Evolutionary conservation across 2,329 filamentous ascomycete genomes (phyloP).

Genomic region (Dothideomycetes sp.): DNA sequence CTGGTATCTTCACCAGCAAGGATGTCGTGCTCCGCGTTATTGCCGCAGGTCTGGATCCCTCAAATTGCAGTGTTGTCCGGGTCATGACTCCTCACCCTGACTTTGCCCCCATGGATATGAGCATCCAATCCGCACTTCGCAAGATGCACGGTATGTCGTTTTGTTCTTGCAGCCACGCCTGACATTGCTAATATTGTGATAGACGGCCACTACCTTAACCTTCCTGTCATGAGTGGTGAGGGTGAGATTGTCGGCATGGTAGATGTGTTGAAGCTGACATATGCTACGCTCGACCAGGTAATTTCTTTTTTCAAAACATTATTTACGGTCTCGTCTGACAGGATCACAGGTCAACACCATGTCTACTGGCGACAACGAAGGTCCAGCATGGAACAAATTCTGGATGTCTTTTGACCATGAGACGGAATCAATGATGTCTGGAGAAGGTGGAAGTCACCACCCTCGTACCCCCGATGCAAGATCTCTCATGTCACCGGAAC

Average conservation of each 20-base stretch:
- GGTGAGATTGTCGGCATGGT: slow-evolving; percentile 99
- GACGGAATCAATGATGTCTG: slow-evolving; percentile 92
- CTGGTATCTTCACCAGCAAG: slow-evolving; percentile 98
- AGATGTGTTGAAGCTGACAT: slow-evolving; percentile 94
- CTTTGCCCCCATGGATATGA: slow-evolving; percentile 98
- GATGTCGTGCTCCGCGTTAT: slow-evolving; percentile 97
- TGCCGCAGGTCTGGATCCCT: slow-evolving; percentile 85
- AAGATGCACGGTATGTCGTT: slow-evolving; percentile 90
- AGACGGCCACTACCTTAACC: slow-evolving; percentile 94
- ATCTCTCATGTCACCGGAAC: slow-evolving; percentile 73
- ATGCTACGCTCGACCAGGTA: slow-evolving; percentile 94
- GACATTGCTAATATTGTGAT: slow-evolving; percentile 26
- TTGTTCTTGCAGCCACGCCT: background rate
- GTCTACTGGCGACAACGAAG: slow-evolving; percentile 76
- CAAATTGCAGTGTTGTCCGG: slow-evolving; percentile 91
- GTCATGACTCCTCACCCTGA: slow-evolving; percentile 99
- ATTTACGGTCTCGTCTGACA: slow-evolving; percentile 6
- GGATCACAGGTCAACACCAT: slow-evolving; percentile 67
- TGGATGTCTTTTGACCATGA: slow-evolving; percentile 94
- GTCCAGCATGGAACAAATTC: slow-evolving; percentile 98
- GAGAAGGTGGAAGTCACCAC: slow-evolving; percentile 69
- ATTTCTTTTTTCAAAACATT: slow-evolving; percentile 11
- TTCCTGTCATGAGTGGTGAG: slow-evolving; percentile 91
- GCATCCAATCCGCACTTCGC: slow-evolving; percentile 88
- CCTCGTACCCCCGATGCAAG: slow-evolving; percentile 56